These are phyloP conservation scores for Nakazawaea peltata DNA, from an alignment of 805 yeast species.

Conservation along the genomic window DNA sequence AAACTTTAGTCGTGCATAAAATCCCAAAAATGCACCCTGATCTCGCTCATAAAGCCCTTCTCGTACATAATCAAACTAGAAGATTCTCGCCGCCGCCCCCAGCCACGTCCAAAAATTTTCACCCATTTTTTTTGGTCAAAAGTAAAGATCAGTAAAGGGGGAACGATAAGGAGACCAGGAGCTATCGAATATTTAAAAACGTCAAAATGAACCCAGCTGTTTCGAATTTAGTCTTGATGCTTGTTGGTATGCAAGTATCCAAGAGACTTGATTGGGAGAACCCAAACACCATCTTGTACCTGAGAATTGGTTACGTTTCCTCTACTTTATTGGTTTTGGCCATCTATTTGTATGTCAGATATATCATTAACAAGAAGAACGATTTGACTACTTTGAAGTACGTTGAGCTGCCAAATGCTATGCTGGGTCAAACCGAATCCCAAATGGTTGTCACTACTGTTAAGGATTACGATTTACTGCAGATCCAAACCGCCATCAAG, in stretches of 20 bases:
- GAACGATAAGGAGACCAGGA: too few relatives aligned
- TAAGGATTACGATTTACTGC: conserved; percentile 88
- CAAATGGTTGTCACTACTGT: conserved; percentile 84
- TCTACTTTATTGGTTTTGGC: conserved; percentile 59
- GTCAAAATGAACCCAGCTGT: conserved; percentile 76
- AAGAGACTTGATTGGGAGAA: conserved; percentile 84
- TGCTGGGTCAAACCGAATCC: conserved; percentile 68
- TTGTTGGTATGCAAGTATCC: conserved; percentile 93
- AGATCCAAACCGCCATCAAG: conserved; percentile 72
- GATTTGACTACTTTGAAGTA: conserved; percentile 89
- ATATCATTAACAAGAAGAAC: conserved; percentile 61
- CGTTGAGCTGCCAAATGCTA: conserved; percentile 74
- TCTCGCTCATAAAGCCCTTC: too few relatives aligned
- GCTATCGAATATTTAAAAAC: too few relatives aligned
- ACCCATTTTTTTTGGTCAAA: too few relatives aligned
- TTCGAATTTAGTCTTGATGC: conserved; percentile 81
- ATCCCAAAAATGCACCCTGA: too few relatives aligned
- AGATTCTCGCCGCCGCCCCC: too few relatives aligned
- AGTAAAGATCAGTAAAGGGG: too few relatives aligned
- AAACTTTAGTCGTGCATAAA: too few relatives aligned
- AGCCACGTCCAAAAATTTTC: too few relatives aligned
- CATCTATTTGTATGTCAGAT: conserved; percentile 59
- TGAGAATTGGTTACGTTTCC: conserved; percentile 62
- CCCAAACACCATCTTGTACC: conserved; percentile 63
- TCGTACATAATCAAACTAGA: too few relatives aligned